phyloP scores from a whole-genome alignment of 1,284 basidiomycete species.

The Apiotrichum brassicae region DNA sequence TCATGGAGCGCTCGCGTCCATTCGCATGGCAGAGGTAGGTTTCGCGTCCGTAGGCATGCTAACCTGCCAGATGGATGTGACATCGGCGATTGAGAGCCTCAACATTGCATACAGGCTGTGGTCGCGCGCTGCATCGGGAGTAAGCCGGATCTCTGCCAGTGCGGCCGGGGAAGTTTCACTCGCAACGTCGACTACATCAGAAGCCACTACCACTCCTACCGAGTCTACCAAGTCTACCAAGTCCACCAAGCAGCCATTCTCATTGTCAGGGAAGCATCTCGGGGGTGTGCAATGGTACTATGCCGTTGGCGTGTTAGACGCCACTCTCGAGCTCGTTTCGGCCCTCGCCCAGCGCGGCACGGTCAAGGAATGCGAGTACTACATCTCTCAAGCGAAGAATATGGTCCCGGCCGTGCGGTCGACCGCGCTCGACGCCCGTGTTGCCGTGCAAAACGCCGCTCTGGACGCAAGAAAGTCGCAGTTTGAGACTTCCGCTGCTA shows the following conservation, averaged over 20 bases:
- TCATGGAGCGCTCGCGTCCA: conserved; percentile 58
- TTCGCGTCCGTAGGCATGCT: not conserved
- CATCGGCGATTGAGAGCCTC: conserved; percentile 56
- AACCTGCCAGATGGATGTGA: conserved; percentile 58
- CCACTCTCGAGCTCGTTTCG: conserved; percentile 58
- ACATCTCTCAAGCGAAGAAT: conserved; percentile 63
- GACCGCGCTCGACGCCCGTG: conserved; percentile 58
- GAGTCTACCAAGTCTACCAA: not conserved
- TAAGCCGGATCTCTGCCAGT: conserved; percentile 55
- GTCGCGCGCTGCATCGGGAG: conserved; percentile 66
- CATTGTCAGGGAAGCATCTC: conserved; percentile 40
- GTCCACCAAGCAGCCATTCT: conserved; percentile 4
- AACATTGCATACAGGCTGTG: conserved; percentile 69
- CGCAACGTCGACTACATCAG: not conserved
- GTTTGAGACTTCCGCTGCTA: conserved; percentile 54
- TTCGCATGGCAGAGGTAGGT: conserved; percentile 62
- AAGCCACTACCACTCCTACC: not conserved
- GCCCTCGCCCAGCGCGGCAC: conserved; percentile 67
- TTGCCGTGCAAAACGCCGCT: conserved; percentile 60
- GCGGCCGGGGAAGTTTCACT: not conserved
- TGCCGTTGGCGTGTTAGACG: conserved; percentile 58
- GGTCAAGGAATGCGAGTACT: conserved; percentile 72
- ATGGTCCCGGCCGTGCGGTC: conserved; percentile 63
- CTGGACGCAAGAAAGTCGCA: conserved; percentile 59
- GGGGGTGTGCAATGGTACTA: conserved; percentile 67